phyloP scores from a whole-genome alignment of 305 asterid genomes.

The Withania somnifera region DNA sequence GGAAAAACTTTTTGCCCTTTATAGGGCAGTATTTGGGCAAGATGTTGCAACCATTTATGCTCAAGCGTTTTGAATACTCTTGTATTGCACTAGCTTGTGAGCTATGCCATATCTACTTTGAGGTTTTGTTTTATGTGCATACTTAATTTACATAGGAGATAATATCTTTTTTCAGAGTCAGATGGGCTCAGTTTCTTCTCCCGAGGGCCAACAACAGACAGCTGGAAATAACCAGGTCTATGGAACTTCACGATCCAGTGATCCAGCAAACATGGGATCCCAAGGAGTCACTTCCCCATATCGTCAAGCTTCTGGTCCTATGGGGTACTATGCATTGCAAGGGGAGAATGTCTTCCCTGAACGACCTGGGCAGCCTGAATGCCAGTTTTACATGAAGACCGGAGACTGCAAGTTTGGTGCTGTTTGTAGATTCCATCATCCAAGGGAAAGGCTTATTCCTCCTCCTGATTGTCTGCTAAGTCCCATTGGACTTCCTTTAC shows the following conservation, averaged over 20 bases:
- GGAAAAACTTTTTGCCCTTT: background rate
- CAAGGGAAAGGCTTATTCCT: conserved; percentile 80
- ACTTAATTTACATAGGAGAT: background rate
- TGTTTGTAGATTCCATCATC: conserved; percentile 94
- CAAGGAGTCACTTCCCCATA: conserved; percentile 36
- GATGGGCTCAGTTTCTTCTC: conserved; percentile 62
- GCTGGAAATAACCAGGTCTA: conserved; percentile 46
- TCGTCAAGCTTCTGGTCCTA: conserved; percentile 49
- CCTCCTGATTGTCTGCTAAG: conserved; percentile 89
- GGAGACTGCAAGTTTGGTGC: conserved; percentile 98
- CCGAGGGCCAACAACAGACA: conserved; percentile 58
- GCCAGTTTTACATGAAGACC: conserved; percentile 94
- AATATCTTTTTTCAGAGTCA: conserved; percentile 55
- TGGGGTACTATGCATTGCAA: conserved; percentile 77
- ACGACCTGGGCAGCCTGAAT: conserved; percentile 92
- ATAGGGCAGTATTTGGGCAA: background rate
- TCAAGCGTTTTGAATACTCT: background rate
- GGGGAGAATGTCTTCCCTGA: conserved; percentile 83
- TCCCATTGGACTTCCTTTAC: conserved; percentile 84
- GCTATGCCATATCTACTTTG: background rate
- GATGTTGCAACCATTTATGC: background rate
- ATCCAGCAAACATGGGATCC: conserved; percentile 40
- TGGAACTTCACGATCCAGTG: conserved; percentile 42
- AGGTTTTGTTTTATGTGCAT: background rate
- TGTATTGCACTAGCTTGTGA: background rate